Percentiles rank a stretch among this genome's conserved stretches.
These are phyloP conservation scores for Fomitopsis palustris DNA, from an alignment of 1,284 basidiomycete genomes.

Conservation along the genomic window DNA sequence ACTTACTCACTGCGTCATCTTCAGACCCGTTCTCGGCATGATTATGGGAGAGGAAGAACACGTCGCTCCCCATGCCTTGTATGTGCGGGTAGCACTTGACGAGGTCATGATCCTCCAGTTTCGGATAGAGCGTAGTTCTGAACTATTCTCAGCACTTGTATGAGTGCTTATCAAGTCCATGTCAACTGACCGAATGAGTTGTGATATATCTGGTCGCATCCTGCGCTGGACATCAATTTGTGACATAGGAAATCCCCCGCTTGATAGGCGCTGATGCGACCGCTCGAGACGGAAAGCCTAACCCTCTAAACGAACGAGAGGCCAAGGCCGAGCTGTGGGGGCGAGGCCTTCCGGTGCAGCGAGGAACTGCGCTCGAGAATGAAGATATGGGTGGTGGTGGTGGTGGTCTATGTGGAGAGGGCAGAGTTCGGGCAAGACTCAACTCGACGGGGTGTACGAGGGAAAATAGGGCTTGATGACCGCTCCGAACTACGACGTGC, in stretches of 20 bases:
- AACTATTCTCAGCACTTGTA: not conserved
- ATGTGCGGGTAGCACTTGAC: constrained; percentile 50
- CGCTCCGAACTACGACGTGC: too few species aligned
- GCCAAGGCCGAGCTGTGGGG: too few species aligned
- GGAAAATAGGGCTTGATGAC: too few species aligned
- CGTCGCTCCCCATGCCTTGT: constrained; percentile 51
- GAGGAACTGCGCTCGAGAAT: too few species aligned
- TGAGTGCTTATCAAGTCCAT: not conserved
- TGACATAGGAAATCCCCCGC: constrained; percentile 37
- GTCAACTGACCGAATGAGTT: constrained; percentile 31
- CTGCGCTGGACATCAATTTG: constrained; percentile 39
- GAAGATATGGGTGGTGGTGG: too few species aligned
- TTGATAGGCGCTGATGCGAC: too few species aligned
- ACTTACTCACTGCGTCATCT: constrained; percentile 58
- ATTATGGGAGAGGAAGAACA: constrained; percentile 58
- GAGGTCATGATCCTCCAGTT: constrained; percentile 50
- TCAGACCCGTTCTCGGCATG: constrained; percentile 52
- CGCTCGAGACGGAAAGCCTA: too few species aligned
- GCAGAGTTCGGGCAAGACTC: too few species aligned
- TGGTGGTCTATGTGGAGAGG: too few species aligned
- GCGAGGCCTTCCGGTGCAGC: too few species aligned
- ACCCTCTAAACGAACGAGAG: too few species aligned
- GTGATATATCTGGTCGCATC: constrained; percentile 42
- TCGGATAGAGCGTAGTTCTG: constrained; percentile 57
- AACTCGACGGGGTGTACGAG: too few species aligned